These are phyloP conservation scores for Chloris gayana DNA, from an alignment of 176 grass and related monocot species.

Conservation along the genomic window DNA sequence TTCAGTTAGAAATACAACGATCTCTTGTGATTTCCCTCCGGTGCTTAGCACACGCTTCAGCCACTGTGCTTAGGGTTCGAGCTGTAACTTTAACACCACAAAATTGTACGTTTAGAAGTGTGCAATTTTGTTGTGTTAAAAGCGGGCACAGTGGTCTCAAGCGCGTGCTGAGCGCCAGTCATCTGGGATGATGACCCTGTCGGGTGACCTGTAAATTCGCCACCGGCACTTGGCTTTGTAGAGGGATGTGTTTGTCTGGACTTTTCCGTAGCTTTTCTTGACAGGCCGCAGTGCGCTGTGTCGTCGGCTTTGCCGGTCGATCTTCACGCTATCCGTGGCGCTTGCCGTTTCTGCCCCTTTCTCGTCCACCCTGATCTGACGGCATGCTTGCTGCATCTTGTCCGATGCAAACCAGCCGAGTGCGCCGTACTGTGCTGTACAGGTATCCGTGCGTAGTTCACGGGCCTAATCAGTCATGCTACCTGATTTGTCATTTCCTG, in stretches of 20 bases:
- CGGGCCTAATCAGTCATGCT: not conserved
- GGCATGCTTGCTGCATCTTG: too few species aligned
- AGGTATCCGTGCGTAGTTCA: not conserved
- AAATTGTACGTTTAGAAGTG: slow-evolving; percentile 10
- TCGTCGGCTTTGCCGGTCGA: slow-evolving; percentile 27
- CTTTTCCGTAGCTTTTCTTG: slow-evolving; percentile 42
- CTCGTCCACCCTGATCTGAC: too few species aligned
- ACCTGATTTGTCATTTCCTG: slow-evolving; percentile 9
- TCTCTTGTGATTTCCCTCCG: slow-evolving; percentile 29
- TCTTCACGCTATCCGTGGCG: not conserved
- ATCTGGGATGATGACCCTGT: slow-evolving; percentile 42
- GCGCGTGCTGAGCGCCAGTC: slow-evolving; percentile 18
- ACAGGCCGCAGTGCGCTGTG: slow-evolving; percentile 16
- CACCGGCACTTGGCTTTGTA: slow-evolving; percentile 44
- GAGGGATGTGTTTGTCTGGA: slow-evolving; percentile 10
- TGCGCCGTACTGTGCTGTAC: slow-evolving; percentile 6
- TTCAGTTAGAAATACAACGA: slow-evolving; percentile 36
- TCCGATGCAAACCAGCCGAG: too few species aligned
- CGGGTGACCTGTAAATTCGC: slow-evolving; percentile 55
- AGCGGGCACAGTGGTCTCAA: not conserved
- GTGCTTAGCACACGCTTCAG: slow-evolving; percentile 2
- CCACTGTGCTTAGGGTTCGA: not conserved
- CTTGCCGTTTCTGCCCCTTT: too few species aligned
- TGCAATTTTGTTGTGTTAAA: slow-evolving; percentile 44
- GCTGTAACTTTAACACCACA: slow-evolving; percentile 23